phyloP scores from a whole-genome alignment of 139 green algal species.

The Closterium sp. region DNA sequence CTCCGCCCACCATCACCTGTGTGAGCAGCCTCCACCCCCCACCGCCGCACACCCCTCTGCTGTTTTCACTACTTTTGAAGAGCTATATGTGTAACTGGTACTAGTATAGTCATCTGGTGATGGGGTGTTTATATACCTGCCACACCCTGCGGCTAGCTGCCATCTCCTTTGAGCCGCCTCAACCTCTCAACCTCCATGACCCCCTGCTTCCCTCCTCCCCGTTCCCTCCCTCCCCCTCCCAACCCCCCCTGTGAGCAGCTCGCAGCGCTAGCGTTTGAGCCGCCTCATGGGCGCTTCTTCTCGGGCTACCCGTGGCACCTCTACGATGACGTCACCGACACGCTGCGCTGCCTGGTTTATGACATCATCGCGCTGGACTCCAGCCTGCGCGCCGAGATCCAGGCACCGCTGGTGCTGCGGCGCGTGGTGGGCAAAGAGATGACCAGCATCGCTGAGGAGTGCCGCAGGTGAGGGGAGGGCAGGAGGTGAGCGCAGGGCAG shows the following conservation, averaged over 20 bases:
- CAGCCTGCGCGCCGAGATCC: conserved; percentile 47
- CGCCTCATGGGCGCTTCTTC: conserved; percentile 37
- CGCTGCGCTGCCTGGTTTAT: conserved; percentile 42
- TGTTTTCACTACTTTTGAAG: too few species aligned
- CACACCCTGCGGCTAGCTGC: too few species aligned
- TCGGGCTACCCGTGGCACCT: conserved; percentile 36
- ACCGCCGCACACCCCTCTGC: too few species aligned
- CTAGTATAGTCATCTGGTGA: too few species aligned
- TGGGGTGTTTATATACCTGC: too few species aligned
- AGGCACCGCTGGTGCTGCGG: conserved; percentile 30
- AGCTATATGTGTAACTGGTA: too few species aligned
- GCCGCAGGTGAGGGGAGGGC: neutral
- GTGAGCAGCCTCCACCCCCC: too few species aligned
- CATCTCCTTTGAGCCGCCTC: too few species aligned
- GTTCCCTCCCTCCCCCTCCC: neutral
- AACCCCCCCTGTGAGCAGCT: neutral
- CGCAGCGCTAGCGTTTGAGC: conserved; percentile 18
- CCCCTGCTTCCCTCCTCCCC: neutral
- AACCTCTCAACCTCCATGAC: neutral
- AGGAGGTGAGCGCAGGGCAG: too few species aligned
- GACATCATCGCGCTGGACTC: conserved; percentile 47
- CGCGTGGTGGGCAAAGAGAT: conserved; percentile 12
- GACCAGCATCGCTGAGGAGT: conserved; percentile 9
- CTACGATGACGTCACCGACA: conserved; percentile 41
- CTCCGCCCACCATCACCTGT: too few species aligned